phyloP scores from a whole-genome alignment of 2,329 filamentous ascomycete genomes.

The Lachnellula cervina region DNA sequence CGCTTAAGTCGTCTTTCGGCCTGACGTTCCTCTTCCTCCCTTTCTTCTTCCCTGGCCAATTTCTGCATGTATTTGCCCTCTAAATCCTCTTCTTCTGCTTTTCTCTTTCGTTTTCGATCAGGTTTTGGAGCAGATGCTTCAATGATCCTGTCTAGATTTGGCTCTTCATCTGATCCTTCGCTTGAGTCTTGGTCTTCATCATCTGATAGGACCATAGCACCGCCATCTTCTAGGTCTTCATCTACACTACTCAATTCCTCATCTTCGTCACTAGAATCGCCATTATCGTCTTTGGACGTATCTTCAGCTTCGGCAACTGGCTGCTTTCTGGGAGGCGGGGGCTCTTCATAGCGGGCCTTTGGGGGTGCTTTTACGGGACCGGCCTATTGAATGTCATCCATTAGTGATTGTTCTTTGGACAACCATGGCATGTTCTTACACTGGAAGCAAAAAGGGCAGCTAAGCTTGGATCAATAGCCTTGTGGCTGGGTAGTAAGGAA shows the following conservation, averaged over 20 bases:
- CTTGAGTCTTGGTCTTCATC: constrained; percentile 22
- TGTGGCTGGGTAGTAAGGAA: constrained; percentile 33
- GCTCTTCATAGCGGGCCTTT: constrained; percentile 29
- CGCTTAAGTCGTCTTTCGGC: constrained; percentile 44
- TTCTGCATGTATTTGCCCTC: constrained; percentile 67
- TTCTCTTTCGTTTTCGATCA: constrained; percentile 59
- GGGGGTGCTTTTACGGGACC: constrained; percentile 34
- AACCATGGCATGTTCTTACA: constrained; percentile 46
- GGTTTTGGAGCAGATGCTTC: constrained; percentile 38
- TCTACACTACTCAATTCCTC: constrained; percentile 34
- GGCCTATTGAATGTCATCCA: constrained; percentile 21
- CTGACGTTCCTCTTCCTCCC: constrained; percentile 45
- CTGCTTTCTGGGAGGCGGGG: constrained; percentile 29
- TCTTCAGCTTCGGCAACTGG: constrained; percentile 25
- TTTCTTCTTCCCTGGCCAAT: constrained; percentile 55
- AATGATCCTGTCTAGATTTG: constrained; percentile 38
- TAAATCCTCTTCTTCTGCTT: constrained; percentile 59
- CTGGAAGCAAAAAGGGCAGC: constrained; percentile 67
- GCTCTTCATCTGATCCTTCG: constrained; percentile 36
- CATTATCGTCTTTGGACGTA: constrained; percentile 37
- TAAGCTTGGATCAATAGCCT: constrained; percentile 63
- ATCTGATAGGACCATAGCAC: constrained; percentile 27
- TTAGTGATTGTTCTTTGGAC: not conserved
- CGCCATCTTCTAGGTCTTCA: constrained; percentile 33
- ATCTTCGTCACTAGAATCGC: constrained; percentile 32